Base-by-base conservation (phyloP, 495 filamentous ascomycete species). In the Lineolata rhizophorae region DNA sequence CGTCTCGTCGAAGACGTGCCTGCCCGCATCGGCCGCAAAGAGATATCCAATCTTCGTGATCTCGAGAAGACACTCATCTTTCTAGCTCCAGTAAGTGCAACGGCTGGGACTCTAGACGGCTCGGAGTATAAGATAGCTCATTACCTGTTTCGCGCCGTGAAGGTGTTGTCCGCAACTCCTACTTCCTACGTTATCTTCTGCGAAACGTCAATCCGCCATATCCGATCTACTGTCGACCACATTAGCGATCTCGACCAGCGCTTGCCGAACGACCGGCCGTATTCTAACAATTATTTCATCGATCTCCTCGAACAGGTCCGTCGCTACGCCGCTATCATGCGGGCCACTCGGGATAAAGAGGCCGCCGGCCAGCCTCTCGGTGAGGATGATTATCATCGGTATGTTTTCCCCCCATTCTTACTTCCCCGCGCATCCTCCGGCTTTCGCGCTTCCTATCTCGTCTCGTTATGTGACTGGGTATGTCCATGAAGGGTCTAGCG, bases 231-330 rank as follows among this genome's bases (percentile, higher is more conserved):
- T 9, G 75, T 81, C 47, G 69, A 76, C 44, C 67, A 69, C 49
- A 59, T 92, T 12, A 70, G 65, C 57, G 79, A 80, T 43, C 67
- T 67, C 38, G 85, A 95, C 50, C 71, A 77, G 47, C 74, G 71
- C 27, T 65, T 76, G 39, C 74, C 78, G 26, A 54, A 67, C 49
- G 85, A 95, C 49, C 69, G 71, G 35, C 81, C 79, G 20, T 95
- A 93, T 58, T 81, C 67, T 65, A 76, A 72, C 61, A 72, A 71
- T 38, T 95, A 95, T 58, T 93, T 93, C 45, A 69, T 92, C 47
- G 85, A 95, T 58, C 72, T 92, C 34, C 64, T 84, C 46, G 76
- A 79, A 42, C 81, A 92, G 67, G 53, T 56, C 34, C 49, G 53
- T 25, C 40, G 47, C 33, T 56, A 56, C 53, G 53, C 53, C 17